Evolutionary conservation across 345 rosid genomes (phyloP), one percentile per base, ranked within the genome.

Genomic region (Kernera saxatilis): DNA sequence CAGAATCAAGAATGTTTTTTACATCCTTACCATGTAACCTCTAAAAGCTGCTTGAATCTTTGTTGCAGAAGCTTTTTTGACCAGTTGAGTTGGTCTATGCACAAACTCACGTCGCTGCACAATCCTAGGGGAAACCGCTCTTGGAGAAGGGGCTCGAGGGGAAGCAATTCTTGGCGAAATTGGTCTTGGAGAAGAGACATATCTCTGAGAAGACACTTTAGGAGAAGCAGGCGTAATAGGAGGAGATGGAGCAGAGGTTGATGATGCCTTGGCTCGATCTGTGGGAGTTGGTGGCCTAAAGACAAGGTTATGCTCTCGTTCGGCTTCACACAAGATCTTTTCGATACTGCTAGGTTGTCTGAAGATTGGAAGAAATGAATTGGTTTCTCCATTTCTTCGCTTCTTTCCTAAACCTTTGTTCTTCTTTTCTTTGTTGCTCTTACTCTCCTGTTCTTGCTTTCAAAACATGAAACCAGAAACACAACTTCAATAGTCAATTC

Each of bases 321-420:
- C 99, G 11, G 93, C 99, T 53, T 95, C 99, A 59, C 83, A 94
- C 53, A 95, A 78, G 44, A 95, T 95, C 80, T 88, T 82, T 80
- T 95, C 99, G 33, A 95, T 84, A 75, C 98, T 95, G 71, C 98
- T 95, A 1, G 99, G 97, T 73, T 78, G 82, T 74, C 87, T 86
- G 74, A 92, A 89, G 39, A 82, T 77, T 5, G 98, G 98, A 73
- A 92, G 86, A 77, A 89, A 88, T 54, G 97, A 86, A 78, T 83
- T 87, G 67, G 82, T 83, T 82, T 92, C 87, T 48, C 93, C 91
- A 80, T 77, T 81, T 58, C 80, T 86, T 48, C 64, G 73, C 65
- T 83, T 84, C 52, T 81, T 86, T 8, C 80, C 60, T 23, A 87
- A 89, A 72, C 86, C 84, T 84, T 80, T 90, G 81, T 85, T 89